A percentile compares a stretch with the other conserved stretches of the same genome.
These are phyloP conservation scores for Colletotrichum chrysophilum DNA, from an alignment of 2,329 filamentous ascomycete genomes.

Conservation along the genomic window DNA sequence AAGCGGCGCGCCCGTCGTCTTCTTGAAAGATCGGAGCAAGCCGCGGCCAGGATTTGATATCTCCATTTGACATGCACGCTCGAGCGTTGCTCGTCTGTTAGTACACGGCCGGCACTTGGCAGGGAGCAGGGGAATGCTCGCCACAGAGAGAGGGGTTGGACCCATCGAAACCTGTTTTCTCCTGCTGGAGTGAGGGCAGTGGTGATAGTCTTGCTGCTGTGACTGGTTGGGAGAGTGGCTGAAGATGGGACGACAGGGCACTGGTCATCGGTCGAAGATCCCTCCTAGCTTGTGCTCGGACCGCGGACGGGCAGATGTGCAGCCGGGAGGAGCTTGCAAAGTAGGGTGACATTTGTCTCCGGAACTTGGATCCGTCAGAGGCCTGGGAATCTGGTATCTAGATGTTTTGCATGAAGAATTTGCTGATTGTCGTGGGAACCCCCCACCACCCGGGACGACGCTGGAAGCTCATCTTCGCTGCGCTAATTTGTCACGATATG, in stretches of 20 bases:
- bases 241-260: constrained; percentile 2
- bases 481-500: not conserved
- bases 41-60: not conserved
- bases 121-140: constrained; percentile 10
- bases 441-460: not conserved
- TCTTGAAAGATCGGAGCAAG: not conserved
- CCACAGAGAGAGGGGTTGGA: not conserved
- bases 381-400: not conserved
- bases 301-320: not conserved
- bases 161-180: constrained; percentile 13
- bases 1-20: not conserved
- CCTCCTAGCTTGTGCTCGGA: constrained; percentile 8
- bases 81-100: constrained; percentile 1
- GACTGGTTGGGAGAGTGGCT: not conserved
- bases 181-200: not conserved
- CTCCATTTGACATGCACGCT: not conserved
- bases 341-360: constrained; percentile 1
- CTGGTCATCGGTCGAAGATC: not conserved
- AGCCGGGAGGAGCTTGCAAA: constrained; percentile 3
- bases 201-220: not conserved
- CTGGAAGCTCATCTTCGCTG: not conserved
- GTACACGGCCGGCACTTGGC: not conserved
- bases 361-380: not conserved
- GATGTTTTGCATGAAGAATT: not conserved
- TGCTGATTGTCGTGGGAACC: not conserved